These are phyloP conservation scores for Eimeria acervulina DNA, from an alignment of 169 alveolate genomes.

Conservation along the genomic window DNA sequence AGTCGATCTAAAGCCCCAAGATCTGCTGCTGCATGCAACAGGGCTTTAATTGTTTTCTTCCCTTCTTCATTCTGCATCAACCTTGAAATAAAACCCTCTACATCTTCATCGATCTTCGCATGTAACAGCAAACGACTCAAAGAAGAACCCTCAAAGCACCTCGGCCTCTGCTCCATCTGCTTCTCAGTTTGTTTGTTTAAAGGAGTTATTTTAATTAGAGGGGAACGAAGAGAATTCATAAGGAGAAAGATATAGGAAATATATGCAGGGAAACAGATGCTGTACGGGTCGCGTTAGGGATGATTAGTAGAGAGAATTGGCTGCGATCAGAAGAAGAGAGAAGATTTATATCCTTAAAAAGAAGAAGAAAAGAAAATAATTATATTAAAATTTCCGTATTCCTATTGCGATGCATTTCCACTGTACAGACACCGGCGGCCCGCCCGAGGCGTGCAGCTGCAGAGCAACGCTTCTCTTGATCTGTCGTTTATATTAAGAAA, in stretches of 20 bases:
- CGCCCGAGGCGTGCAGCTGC: not conserved
- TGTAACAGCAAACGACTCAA: not conserved
- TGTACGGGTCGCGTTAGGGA: not conserved
- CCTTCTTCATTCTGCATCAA: not conserved
- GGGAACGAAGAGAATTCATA: no score
- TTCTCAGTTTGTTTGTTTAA: not conserved
- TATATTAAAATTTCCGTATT: not conserved
- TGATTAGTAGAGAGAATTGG: not conserved
- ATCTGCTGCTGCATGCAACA: conserved; percentile 21
- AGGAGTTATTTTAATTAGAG: not conserved
- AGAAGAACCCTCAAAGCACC: not conserved
- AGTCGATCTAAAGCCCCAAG: not conserved
- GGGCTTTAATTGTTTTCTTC: not conserved
- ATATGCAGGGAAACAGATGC: not conserved
- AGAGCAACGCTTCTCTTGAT: not conserved
- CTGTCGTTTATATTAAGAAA: not conserved
- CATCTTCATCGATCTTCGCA: not conserved
- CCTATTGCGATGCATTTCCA: not conserved
- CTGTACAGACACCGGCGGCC: not conserved
- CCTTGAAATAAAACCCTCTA: not conserved
- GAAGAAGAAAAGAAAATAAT: not conserved
- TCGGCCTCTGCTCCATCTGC: not conserved
- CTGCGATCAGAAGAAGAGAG: not conserved
- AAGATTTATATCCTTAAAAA: not conserved
- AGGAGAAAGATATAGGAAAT: not conserved